phyloP scores from a whole-genome alignment of 306 rosid genomes.

The Rubus parviflorus region DNA sequence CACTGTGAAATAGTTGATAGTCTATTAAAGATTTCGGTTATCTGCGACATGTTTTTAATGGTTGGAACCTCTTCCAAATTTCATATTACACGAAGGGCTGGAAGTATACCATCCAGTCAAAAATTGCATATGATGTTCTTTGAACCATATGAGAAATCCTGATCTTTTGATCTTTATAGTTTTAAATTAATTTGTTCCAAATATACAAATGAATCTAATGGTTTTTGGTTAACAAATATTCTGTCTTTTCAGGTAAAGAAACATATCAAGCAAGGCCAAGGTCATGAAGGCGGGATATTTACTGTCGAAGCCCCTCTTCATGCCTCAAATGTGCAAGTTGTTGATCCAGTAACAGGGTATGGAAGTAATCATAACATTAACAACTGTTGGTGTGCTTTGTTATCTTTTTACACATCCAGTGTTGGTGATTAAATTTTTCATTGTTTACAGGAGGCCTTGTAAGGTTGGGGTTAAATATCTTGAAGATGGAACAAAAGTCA shows the following conservation, averaged over 20 bases:
- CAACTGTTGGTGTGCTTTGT: background rate
- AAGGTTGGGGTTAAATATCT: constrained; percentile 80
- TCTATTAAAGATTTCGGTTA: background rate
- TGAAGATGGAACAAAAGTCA: constrained; percentile 91
- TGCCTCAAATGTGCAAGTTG: constrained; percentile 80
- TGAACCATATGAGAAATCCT: background rate
- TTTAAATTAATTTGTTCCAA: background rate
- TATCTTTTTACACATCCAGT: background rate
- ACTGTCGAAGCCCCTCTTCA: constrained; percentile 92
- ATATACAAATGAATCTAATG: background rate
- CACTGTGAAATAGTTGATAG: background rate
- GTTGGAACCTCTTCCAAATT: background rate
- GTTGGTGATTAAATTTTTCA: background rate
- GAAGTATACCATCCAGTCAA: background rate
- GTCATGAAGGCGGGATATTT: constrained; percentile 96
- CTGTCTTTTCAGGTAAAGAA: constrained; percentile 63
- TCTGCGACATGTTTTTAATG: background rate
- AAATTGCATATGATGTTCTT: background rate
- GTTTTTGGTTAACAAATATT: background rate
- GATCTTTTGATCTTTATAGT: background rate
- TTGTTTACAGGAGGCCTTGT: constrained; percentile 79
- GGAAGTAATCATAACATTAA: background rate
- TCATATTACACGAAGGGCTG: background rate
- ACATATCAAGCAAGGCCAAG: constrained; percentile 96
- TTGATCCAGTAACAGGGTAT: constrained; percentile 86